Conservation (phyloP, 805 yeast genomes). For the Blastobotrys muscicola region DNA sequence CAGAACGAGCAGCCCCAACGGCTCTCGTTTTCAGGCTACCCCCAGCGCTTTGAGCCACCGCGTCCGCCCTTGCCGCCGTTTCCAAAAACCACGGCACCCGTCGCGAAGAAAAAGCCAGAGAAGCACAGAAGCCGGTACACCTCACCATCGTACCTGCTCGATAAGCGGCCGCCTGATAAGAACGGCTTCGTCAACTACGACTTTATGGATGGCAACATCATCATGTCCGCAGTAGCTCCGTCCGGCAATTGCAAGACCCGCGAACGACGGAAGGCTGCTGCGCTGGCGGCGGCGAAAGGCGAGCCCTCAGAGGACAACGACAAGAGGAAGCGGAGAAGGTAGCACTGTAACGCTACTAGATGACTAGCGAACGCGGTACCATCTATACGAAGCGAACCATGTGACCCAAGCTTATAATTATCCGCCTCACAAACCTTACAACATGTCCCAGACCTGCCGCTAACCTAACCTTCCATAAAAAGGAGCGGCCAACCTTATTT, state of each 20-base stretch:
- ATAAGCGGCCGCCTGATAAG: slow-evolving; percentile 10
- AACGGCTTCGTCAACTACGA: slow-evolving; percentile 15
- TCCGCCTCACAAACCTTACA: no score
- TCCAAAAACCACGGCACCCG: not conserved
- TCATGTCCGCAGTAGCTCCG: slow-evolving; percentile 16
- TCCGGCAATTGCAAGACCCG: slow-evolving; percentile 8
- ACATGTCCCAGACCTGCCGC: not conserved
- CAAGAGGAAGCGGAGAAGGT: no score
- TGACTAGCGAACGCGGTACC: no score
- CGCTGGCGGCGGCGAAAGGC: no score
- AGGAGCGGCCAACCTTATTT: not conserved
- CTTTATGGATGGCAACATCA: slow-evolving; percentile 9
- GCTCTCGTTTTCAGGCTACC: not conserved
- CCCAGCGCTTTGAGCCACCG: not conserved
- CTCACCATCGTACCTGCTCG: slow-evolving; percentile 5
- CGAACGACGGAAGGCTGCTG: no score
- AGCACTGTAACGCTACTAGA: no score
- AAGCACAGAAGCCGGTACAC: not conserved
- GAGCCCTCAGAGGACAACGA: no score
- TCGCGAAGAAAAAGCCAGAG: not conserved
- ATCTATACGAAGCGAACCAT: no score
- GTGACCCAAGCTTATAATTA: no score
- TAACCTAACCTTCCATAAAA: not conserved
- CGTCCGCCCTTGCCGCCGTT: not conserved
- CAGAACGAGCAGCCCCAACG: no score